These are phyloP conservation scores for Russula olivacea DNA, from an alignment of 768 basidiomycete genomes.

Conservation along the genomic window DNA sequence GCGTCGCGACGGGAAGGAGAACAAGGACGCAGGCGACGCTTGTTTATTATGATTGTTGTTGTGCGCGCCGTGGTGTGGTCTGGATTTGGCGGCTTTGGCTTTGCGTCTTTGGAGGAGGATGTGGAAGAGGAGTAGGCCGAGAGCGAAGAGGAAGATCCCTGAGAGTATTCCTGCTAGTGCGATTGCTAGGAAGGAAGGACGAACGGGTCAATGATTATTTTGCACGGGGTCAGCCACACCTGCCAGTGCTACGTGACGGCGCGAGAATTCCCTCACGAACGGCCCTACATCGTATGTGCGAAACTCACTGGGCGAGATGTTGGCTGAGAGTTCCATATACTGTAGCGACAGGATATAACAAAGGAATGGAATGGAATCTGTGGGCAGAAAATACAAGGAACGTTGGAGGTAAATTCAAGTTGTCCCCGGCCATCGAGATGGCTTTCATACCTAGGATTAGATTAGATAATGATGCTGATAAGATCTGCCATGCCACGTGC, in stretches of 20 bases:
- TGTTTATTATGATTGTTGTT: too few species aligned
- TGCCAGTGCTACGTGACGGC: too few species aligned
- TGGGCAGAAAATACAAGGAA: not conserved
- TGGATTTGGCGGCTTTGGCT: conserved; percentile 1
- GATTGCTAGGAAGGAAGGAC: not conserved
- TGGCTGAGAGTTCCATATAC: conserved; percentile 6
- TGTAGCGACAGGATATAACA: not conserved
- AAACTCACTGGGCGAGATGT: conserved; percentile 18
- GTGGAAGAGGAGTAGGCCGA: conserved; percentile 6
- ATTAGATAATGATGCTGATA: not conserved
- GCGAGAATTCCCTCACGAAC: too few species aligned
- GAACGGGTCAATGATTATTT: too few species aligned
- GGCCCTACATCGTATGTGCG: not conserved
- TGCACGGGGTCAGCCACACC: conserved; percentile 5
- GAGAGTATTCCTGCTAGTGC: conserved; percentile 10
- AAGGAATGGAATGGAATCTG: conserved; percentile 1
- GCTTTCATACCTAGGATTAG: not conserved
- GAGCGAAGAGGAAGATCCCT: conserved; percentile 2
- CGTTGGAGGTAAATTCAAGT: not conserved
- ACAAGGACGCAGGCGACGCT: not conserved
- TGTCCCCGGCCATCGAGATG: not conserved
- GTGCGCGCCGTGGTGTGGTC: not conserved
- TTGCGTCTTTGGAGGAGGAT: conserved; percentile 7
- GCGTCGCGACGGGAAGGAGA: not conserved
- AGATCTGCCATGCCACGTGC: too few species aligned